phyloP scores from a whole-genome alignment of 805 yeast species.

The Metschnikowia gruessii region DNA sequence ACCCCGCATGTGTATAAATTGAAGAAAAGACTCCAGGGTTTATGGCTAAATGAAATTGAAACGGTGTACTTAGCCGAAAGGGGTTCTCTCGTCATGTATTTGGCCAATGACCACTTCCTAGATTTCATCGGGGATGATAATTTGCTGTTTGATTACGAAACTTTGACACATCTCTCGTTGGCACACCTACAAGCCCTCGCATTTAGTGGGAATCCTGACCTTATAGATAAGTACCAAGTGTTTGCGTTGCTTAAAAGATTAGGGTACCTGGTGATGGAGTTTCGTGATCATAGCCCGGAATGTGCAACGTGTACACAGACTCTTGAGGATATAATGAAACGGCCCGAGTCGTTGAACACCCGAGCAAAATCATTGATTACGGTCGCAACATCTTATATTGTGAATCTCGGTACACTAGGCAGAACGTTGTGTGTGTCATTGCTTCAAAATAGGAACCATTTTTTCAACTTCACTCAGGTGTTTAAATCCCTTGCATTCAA shows the following conservation, averaged over 20 bases:
- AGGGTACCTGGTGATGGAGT: conserved; percentile 60
- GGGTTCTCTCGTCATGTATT: conserved; percentile 48
- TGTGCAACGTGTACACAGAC: background rate
- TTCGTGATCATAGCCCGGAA: conserved; percentile 1
- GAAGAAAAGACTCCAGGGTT: conserved; percentile 22
- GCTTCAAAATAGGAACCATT: conserved; percentile 18
- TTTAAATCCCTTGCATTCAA: conserved; percentile 24
- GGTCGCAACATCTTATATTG: background rate
- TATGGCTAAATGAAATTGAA: conserved; percentile 64
- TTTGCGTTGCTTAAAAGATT: conserved; percentile 72
- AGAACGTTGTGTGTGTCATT: conserved; percentile 1
- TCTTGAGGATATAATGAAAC: background rate
- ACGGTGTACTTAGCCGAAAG: conserved; percentile 76
- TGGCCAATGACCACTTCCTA: conserved; percentile 22
- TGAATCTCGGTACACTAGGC: background rate
- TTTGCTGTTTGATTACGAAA: conserved; percentile 23
- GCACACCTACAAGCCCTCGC: conserved; percentile 61
- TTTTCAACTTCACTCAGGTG: conserved; percentile 25
- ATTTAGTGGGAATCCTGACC: conserved; percentile 35
- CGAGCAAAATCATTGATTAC: background rate
- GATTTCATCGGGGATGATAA: conserved; percentile 22
- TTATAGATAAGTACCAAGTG: conserved; percentile 57
- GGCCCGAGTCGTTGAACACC: background rate
- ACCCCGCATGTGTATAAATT: conserved; percentile 28
- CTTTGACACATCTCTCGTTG: conserved; percentile 46